These are phyloP conservation scores for Nyssa sinensis DNA, from an alignment of 148 eudicot genomes.

Conservation along the genomic window DNA sequence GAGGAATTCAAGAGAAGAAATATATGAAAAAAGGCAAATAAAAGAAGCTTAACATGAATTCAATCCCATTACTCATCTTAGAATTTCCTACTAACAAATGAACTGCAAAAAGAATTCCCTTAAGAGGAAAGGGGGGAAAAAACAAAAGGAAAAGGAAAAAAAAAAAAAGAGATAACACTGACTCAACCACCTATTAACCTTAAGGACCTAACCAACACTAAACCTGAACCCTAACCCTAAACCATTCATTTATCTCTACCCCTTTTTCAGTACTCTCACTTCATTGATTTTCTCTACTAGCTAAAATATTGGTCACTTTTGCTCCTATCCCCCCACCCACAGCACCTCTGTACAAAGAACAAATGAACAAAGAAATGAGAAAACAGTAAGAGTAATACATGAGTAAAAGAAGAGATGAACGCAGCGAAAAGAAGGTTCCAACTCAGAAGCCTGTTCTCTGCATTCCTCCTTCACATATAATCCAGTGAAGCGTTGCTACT, in stretches of 20 bases:
- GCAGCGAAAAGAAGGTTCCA: not conserved
- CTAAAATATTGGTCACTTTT: conserved; percentile 10
- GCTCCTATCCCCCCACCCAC: conserved; percentile 15
- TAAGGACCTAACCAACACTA: not conserved
- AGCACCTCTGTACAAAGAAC: conserved; percentile 35
- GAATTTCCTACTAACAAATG: conserved; percentile 9
- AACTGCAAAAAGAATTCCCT: conserved; percentile 29
- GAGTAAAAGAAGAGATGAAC: not conserved
- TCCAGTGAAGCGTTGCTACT: not conserved
- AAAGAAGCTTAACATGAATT: conserved; percentile 4
- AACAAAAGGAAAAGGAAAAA: not conserved
- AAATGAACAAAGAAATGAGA: conserved; percentile 10
- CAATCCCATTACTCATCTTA: not conserved
- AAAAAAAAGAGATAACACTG: not conserved
- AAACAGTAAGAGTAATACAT: not conserved
- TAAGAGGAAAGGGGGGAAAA: not conserved
- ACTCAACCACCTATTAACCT: conserved; percentile 5
- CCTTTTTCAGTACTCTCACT: conserved; percentile 3
- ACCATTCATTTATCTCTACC: conserved; percentile 1
- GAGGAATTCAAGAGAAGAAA: too few species aligned
- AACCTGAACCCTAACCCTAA: conserved; percentile 13
- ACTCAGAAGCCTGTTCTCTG: not conserved
- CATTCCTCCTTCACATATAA: not conserved
- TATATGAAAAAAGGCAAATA: not conserved
- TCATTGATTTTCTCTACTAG: conserved; percentile 8